Percentiles rank a stretch among this genome's conserved stretches.
phyloP scores from a whole-genome alignment of 2,329 filamentous ascomycete species.

The Herpotrichia juniperi region DNA sequence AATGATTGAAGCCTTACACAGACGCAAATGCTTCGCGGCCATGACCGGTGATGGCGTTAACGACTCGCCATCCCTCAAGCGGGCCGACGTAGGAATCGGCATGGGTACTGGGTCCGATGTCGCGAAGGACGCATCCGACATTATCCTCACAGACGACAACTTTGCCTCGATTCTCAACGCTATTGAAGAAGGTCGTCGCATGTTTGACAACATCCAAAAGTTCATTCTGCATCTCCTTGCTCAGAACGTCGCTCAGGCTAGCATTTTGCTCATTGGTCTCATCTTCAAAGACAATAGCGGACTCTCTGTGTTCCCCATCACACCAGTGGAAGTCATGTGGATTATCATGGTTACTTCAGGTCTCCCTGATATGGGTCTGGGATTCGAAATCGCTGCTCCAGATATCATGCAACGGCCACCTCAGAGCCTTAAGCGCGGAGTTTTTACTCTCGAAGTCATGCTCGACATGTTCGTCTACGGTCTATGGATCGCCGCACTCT shows the following conservation, averaged over 20 bases:
- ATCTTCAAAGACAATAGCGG: constrained; percentile 75
- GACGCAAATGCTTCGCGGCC: constrained; percentile 76
- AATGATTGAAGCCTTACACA: constrained; percentile 87
- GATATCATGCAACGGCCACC: constrained; percentile 84
- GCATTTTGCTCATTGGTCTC: constrained; percentile 79
- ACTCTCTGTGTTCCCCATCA: constrained; percentile 83
- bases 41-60: constrained; percentile 93
- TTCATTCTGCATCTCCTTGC: constrained; percentile 78
- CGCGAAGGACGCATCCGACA: constrained; percentile 81
- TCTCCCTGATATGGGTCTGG: constrained; percentile 86
- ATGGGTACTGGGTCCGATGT: constrained; percentile 91
- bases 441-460: constrained; percentile 47
- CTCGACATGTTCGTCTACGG: constrained; percentile 47
- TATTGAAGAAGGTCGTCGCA: constrained; percentile 80
- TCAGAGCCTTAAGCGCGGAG: constrained; percentile 60
- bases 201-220: constrained; percentile 90
- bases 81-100: constrained; percentile 84
- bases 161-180: constrained; percentile 86
- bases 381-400: constrained; percentile 74
- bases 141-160: constrained; percentile 87
- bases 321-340: constrained; percentile 88
- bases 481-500: constrained; percentile 42
- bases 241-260: constrained; percentile 84
- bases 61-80: constrained; percentile 80
- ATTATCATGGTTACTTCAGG: constrained; percentile 93